phyloP scores from a whole-genome alignment of 352 stramenopile species.

The Pythium coloratum region DNA sequence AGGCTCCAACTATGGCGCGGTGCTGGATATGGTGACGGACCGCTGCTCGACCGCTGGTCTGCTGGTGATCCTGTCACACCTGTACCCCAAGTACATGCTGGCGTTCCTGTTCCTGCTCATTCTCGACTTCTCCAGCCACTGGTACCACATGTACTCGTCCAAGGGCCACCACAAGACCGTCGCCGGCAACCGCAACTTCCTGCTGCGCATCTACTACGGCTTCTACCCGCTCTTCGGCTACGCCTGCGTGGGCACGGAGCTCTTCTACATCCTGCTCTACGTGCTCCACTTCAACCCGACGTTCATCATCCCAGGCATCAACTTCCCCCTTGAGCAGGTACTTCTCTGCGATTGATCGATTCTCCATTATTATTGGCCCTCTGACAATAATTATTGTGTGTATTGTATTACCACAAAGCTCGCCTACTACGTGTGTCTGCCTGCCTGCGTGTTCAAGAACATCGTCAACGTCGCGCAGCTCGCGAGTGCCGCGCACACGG shows the following conservation, averaged over 20 bases:
- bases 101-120: conserved; percentile 91
- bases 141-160: conserved; percentile 97
- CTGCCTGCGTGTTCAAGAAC: conserved; percentile 92
- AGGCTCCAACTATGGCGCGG: conserved; percentile 92
- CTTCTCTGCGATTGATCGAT: conserved; percentile 12
- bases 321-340: conserved; percentile 63
- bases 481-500: conserved; percentile 71
- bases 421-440: conserved; percentile 87
- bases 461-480: conserved; percentile 93
- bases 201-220: conserved; percentile 94
- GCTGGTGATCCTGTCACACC: conserved; percentile 91
- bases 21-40: conserved; percentile 99
- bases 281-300: conserved; percentile 81
- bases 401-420: conserved; percentile 34
- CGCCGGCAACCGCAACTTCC: conserved; percentile 89
- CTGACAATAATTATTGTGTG: neutral
- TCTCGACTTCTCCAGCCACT: conserved; percentile 97
- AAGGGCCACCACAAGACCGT: conserved; percentile 95
- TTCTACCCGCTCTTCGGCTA: conserved; percentile 93
- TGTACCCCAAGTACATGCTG: conserved; percentile 88
- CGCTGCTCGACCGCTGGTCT: conserved; percentile 94
- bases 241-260: conserved; percentile 91
- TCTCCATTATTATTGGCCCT: neutral
- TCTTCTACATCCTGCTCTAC: conserved; percentile 93
- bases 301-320: conserved; percentile 52